Evolutionary conservation across 139 green algal species (phyloP), one percentile per base, ranked within the genome.

Genomic region (Mesotaenium endlicherianum): DNA sequence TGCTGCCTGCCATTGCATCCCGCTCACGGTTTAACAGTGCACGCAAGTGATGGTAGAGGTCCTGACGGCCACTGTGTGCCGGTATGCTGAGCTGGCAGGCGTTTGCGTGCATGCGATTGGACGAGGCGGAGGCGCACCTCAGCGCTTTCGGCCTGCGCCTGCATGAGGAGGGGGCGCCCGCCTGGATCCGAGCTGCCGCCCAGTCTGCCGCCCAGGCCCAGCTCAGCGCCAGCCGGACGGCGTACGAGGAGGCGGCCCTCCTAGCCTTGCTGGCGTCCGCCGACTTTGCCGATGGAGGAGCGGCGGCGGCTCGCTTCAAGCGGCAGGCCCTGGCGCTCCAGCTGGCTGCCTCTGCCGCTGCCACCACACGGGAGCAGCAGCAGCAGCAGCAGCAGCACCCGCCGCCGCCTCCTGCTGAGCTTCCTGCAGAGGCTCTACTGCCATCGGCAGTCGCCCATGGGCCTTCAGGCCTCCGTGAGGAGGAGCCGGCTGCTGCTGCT

Each of bases 221-320:
- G 30, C 55, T 82, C 3, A 34, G 26, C 17, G 4, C 49, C 3
- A 45, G 50, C 43, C 55, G 5, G 3, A 82, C 75, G n/a, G n/a
- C 3, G 36, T 72, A 82, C 58, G 75, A 82, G 30, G 30, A 8
- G 16, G 4, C 31, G 17, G 30, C 31, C 5, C 58, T 82, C 3
- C 58, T 82, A 17, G 26, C 36, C 3, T 4, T 82, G 75, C 75
- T 82, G 17, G 75, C 75, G 26, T 42, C 31, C 47, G 45, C 45
- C 40, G 70, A 79, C 11, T 79, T 79, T 70, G 70, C 43, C 38
- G 70, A 79, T 8, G 70, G 70, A 79, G 70, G 70, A 70, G 70
- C 11, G 47, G 70, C 42, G 6, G 70, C 42, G 47, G 70, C 6
- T 34, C 6, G 47, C 31, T 76, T 67, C 47, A 31, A 60, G 47